Percentiles rank a stretch among this genome's conserved stretches.
Evolutionary conservation across 345 rosid species (phyloP).

Genomic region (Lepidium sativum): DNA sequence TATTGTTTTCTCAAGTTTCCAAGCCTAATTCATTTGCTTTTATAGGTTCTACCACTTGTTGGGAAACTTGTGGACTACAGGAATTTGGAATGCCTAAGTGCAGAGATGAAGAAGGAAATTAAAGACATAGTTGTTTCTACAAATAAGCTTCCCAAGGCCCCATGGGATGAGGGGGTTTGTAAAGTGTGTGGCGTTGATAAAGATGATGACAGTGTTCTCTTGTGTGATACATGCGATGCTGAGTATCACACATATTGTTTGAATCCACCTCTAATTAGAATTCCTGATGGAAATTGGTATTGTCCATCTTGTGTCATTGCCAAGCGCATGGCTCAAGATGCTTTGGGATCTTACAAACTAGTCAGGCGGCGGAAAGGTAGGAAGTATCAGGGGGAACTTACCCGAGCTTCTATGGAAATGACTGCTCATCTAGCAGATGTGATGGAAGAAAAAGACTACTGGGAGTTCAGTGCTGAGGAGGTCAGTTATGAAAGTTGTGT

Average conservation of each 20-base stretch:
- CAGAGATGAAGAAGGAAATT: slow-evolving; percentile 61
- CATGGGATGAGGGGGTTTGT: slow-evolving; percentile 99
- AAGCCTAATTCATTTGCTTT: slow-evolving; percentile 15
- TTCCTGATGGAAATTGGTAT: slow-evolving; percentile 99
- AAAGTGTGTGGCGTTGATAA: slow-evolving; percentile 96
- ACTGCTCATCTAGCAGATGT: slow-evolving; percentile 45
- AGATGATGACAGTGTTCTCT: slow-evolving; percentile 95
- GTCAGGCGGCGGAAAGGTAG: slow-evolving; percentile 35
- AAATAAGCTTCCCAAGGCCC: slow-evolving; percentile 82
- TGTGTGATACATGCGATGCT: slow-evolving; percentile 95
- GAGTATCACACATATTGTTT: slow-evolving; percentile 98
- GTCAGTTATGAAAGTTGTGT: slow-evolving; percentile 34
- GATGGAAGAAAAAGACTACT: slow-evolving; percentile 81
- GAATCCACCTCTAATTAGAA: slow-evolving; percentile 91
- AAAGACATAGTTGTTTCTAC: slow-evolving; percentile 55
- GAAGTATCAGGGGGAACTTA: slow-evolving; percentile 68
- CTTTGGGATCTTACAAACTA: slow-evolving; percentile 38
- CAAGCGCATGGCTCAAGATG: slow-evolving; percentile 41
- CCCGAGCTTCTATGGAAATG: slow-evolving; percentile 52
- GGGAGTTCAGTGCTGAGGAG: slow-evolving; percentile 76
- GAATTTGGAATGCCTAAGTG: slow-evolving; percentile 46
- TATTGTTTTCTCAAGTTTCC: slow-evolving; percentile 3
- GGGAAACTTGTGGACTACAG: slow-evolving; percentile 53
- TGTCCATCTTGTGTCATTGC: slow-evolving; percentile 82
- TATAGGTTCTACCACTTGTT: slow-evolving; percentile 66